phyloP scores from a whole-genome alignment of 805 yeast species.

The Metschnikowia baotianmanensis region DNA sequence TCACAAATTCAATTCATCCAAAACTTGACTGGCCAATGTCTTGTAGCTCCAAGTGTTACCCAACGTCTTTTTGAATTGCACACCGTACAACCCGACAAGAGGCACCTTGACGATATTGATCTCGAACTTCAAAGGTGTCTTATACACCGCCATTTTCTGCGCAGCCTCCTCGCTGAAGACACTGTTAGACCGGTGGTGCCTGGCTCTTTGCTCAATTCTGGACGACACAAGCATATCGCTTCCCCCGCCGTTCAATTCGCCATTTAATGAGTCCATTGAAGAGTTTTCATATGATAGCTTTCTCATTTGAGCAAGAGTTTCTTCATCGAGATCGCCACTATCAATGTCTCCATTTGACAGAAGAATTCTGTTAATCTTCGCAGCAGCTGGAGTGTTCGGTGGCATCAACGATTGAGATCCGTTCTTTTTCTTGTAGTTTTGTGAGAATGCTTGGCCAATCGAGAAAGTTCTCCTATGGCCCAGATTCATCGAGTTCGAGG shows the following conservation, averaged over 20 bases:
- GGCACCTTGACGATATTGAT: slow-evolving; percentile 92
- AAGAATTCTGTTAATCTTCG: slow-evolving; percentile 31
- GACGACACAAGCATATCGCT: slow-evolving; percentile 61
- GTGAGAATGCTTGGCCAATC: slow-evolving; percentile 54
- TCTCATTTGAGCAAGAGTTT: slow-evolving; percentile 25
- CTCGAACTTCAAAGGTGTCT: slow-evolving; percentile 77
- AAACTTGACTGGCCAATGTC: slow-evolving; percentile 81
- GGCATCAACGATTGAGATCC: slow-evolving; percentile 41
- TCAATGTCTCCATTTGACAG: slow-evolving; percentile 29
- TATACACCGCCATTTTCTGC: slow-evolving; percentile 14
- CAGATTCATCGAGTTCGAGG: slow-evolving; percentile 35
- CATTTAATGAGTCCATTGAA: slow-evolving; percentile 56
- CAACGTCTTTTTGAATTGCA: slow-evolving; percentile 86
- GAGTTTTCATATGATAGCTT: slow-evolving; percentile 53
- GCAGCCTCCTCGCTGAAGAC: slow-evolving; percentile 18
- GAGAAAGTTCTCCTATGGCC: slow-evolving; percentile 63
- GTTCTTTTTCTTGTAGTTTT: slow-evolving; percentile 49
- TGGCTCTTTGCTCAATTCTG: slow-evolving; percentile 51
- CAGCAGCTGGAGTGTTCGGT: slow-evolving; percentile 57
- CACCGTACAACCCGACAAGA: slow-evolving; percentile 84
- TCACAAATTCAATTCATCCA: slow-evolving; percentile 64
- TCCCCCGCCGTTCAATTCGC: slow-evolving; percentile 46
- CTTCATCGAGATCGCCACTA: slow-evolving; percentile 30
- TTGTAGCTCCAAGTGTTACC: slow-evolving; percentile 97
- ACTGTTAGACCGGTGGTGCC: slow-evolving; percentile 32